Percentiles rank a stretch among this genome's conserved stretches.
phyloP scores from a whole-genome alignment of 768 basidiomycete genomes.

The Leccinellum luteum region DNA sequence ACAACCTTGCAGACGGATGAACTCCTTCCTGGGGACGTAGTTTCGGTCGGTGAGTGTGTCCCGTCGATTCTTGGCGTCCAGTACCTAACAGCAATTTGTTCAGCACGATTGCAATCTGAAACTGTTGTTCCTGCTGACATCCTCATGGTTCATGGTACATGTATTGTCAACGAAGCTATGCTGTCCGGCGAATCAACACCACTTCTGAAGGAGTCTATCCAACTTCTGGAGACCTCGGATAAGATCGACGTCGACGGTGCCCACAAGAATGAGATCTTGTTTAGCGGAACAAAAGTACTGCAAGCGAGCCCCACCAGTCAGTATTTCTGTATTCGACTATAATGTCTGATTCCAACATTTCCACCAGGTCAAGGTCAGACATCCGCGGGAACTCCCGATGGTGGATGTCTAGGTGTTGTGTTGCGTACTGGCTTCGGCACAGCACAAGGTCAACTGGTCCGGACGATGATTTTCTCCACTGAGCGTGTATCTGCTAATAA shows the following conservation, averaged over 20 bases:
- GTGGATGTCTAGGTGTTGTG: constrained; percentile 89
- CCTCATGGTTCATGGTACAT: constrained; percentile 86
- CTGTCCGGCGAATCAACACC: constrained; percentile 98
- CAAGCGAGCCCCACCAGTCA: constrained; percentile 61
- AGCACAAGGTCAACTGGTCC: constrained; percentile 92
- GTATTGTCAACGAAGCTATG: constrained; percentile 99
- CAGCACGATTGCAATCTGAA: constrained; percentile 71
- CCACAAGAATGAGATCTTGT: constrained; percentile 87
- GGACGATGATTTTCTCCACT: constrained; percentile 99
- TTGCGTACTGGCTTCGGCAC: constrained; percentile 97
- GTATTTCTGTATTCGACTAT: not conserved
- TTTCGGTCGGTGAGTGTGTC: constrained; percentile 65
- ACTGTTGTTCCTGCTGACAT: constrained; percentile 92
- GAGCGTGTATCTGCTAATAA: constrained; percentile 98
- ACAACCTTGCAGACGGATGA: constrained; percentile 75
- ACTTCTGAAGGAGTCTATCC: constrained; percentile 91
- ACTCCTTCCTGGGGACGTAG: constrained; percentile 88
- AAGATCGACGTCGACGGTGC: constrained; percentile 79
- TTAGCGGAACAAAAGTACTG: constrained; percentile 95
- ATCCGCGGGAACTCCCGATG: constrained; percentile 74
- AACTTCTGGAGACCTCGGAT: constrained; percentile 73
- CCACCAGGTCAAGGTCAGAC: constrained; percentile 31
- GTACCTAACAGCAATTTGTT: not conserved
- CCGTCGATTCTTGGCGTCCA: not conserved
- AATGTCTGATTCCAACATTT: not conserved